Evolutionary conservation across 768 basidiomycete genomes (phyloP).

Genomic region (Cubamyces lactineus): DNA sequence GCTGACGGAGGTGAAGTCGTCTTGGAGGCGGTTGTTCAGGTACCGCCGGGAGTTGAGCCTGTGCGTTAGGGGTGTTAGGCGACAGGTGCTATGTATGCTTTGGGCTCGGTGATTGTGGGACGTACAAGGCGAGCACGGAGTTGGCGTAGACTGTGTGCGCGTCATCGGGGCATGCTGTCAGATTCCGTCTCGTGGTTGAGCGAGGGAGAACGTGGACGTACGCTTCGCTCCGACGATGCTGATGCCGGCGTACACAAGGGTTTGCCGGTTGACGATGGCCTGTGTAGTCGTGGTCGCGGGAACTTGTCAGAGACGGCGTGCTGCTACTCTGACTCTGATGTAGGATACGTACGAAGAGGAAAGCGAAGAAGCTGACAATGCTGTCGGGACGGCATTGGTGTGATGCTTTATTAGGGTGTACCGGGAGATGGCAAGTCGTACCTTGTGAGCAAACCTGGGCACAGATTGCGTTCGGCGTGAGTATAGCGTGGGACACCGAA

Average conservation of each 20-base stretch:
- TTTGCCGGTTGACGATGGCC: background rate
- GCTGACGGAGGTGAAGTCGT: constrained; percentile 3
- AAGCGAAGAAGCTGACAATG: background rate
- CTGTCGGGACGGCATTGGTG: background rate
- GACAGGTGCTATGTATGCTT: too few relatives aligned
- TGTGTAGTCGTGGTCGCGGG: background rate
- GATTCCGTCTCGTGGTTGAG: too few relatives aligned
- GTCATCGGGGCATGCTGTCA: too few relatives aligned
- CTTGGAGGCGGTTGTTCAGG: background rate
- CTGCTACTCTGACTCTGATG: background rate
- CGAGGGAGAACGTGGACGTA: background rate
- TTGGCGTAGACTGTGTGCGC: constrained; percentile 1
- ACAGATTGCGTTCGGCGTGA: too few relatives aligned
- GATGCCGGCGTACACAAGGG: constrained; percentile 2
- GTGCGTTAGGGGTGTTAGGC: too few relatives aligned
- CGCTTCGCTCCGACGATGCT: constrained; percentile 5
- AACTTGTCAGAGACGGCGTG: too few relatives aligned
- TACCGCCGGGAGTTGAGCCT: constrained; percentile 7
- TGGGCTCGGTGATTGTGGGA: background rate
- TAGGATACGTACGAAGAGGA: background rate
- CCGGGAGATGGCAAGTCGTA: background rate
- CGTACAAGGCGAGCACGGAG: constrained; percentile 1
- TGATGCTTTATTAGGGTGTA: too few relatives aligned
- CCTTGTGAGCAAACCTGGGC: constrained; percentile 2
- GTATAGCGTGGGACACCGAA: background rate